Evolutionary conservation across 2,329 filamentous ascomycete species (phyloP).

Genomic region (Xylaria sp.): DNA sequence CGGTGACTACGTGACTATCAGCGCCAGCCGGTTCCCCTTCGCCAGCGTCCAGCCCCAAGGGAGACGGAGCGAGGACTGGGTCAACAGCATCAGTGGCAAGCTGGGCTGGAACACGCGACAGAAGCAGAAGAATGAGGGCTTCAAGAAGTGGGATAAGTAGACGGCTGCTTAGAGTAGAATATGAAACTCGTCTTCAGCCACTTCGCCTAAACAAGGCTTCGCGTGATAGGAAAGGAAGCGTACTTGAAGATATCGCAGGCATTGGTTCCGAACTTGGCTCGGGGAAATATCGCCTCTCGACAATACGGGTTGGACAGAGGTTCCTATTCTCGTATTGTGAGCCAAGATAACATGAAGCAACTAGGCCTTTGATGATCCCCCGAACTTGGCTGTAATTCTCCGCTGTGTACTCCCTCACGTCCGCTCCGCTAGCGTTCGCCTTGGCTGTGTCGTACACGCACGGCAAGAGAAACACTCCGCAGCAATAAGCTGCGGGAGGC

Average conservation of each 20-base stretch:
- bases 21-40: constrained; percentile 83
- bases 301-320: background rate
- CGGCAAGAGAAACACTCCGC: constrained; percentile 7
- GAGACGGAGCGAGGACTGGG: constrained; percentile 79
- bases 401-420: background rate
- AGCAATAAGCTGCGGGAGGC: background rate
- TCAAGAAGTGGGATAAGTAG: constrained; percentile 59
- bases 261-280: background rate
- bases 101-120: constrained; percentile 84
- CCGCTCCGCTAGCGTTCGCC: background rate
- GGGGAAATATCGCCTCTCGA: background rate
- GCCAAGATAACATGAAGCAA: background rate
- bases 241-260: background rate
- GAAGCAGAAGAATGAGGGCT: constrained; percentile 74
- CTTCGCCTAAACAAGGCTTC: background rate
- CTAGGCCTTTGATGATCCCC: background rate
- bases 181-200: background rate
- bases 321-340: background rate
- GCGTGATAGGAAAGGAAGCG: background rate
- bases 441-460: constrained; percentile 10
- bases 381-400: background rate
- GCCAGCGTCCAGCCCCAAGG: constrained; percentile 78
- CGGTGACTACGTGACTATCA: constrained; percentile 87
- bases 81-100: constrained; percentile 82
- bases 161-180: background rate